Evolutionary conservation across 2,329 filamentous ascomycete species (phyloP).

Genomic region (Paramyrothecium roridum): DNA sequence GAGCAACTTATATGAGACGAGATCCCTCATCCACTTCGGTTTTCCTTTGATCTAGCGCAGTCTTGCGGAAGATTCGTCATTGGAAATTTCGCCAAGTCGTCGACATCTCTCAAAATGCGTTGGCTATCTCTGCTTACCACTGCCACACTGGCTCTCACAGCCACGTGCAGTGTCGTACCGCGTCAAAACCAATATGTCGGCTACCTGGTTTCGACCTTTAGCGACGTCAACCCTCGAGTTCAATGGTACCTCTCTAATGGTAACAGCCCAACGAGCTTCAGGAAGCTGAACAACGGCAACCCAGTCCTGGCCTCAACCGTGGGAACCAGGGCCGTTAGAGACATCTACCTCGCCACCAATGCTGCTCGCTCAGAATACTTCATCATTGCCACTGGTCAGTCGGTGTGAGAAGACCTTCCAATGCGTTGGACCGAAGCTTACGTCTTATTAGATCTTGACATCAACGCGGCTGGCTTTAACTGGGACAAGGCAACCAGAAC

Average conservation of each 20-base stretch:
- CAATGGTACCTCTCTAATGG: constrained; percentile 30
- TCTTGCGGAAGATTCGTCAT: too few relatives aligned
- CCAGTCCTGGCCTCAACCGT: constrained; percentile 28
- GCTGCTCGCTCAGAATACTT: constrained; percentile 28
- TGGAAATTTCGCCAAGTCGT: too few relatives aligned
- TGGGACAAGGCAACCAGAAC: constrained; percentile 31
- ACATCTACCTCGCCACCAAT: constrained; percentile 30
- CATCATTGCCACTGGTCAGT: constrained; percentile 29
- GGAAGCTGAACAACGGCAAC: constrained; percentile 25
- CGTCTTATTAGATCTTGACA: constrained; percentile 26
- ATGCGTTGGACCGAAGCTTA: background rate
- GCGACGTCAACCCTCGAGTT: constrained; percentile 25
- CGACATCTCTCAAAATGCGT: background rate
- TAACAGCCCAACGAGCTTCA: constrained; percentile 25
- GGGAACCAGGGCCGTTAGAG: constrained; percentile 28
- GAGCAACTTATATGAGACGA: background rate
- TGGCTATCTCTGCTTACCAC: background rate
- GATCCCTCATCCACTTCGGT: background rate
- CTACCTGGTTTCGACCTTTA: constrained; percentile 33
- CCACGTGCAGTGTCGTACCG: background rate
- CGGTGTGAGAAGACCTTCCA: background rate
- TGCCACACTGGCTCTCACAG: background rate
- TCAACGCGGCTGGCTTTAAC: constrained; percentile 27
- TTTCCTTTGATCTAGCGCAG: too few relatives aligned
- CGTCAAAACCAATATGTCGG: constrained; percentile 14